Conservation (phyloP, 2,329 filamentous ascomycete species). For the Ophiocordyceps camponoti-leonardi region DNA sequence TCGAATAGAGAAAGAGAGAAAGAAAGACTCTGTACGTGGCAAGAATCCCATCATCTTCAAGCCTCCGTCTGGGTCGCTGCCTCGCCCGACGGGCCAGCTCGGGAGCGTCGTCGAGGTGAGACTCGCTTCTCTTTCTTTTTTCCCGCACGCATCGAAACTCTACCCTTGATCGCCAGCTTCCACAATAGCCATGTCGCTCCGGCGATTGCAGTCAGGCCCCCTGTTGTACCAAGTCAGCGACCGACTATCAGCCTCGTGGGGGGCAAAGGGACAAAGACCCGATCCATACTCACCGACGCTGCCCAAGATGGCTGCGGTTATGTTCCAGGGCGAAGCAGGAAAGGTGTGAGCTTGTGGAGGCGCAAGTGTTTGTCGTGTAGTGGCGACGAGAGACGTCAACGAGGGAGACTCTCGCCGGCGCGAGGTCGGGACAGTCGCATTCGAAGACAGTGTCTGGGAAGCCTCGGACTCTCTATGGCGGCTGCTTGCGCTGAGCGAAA, state of each 20-base stretch:
- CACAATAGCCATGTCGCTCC: constrained; percentile 2
- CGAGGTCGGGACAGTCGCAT: not conserved
- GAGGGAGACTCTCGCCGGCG: not conserved
- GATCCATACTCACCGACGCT: constrained; percentile 3
- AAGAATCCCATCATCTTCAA: not conserved
- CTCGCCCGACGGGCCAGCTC: not conserved
- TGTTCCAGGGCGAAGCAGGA: not conserved
- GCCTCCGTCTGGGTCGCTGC: constrained; percentile 1
- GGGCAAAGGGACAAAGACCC: not conserved
- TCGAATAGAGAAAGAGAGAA: too few relatives aligned
- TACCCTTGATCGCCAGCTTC: not conserved
- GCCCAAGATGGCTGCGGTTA: constrained; percentile 4
- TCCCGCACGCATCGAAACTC: not conserved
- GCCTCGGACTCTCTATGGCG: not conserved
- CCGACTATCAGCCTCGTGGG: too few relatives aligned
- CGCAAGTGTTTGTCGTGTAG: not conserved
- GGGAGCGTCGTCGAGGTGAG: not conserved
- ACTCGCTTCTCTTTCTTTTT: not conserved
- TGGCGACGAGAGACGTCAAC: not conserved
- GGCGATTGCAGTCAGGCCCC: constrained; percentile 1
- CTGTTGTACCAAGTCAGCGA: not conserved
- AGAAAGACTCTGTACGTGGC: too few relatives aligned
- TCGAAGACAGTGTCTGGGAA: not conserved
- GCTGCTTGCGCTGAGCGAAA: not conserved
- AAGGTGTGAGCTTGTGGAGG: not conserved